Percentiles rank a stretch among this genome's conserved stretches.
These are phyloP conservation scores for Setaria viridis DNA, from an alignment of 202 grass and related monocot species.

Conservation along the genomic window DNA sequence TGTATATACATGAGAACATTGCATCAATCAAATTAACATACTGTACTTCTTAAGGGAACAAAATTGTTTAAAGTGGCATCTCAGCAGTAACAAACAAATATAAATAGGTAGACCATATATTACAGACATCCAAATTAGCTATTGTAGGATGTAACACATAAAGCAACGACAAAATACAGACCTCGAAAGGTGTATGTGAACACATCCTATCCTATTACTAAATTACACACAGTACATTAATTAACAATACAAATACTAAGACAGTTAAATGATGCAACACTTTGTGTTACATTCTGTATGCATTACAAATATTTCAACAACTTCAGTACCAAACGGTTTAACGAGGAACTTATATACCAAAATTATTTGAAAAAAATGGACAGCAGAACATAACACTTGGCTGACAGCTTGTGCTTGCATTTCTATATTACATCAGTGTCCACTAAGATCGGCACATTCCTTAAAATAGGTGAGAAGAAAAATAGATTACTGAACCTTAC, in stretches of 20 bases:
- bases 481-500: no score
- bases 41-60: not conserved
- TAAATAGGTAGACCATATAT: not conserved
- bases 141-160: not conserved
- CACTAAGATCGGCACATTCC: no score
- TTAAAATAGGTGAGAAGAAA: no score
- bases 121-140: not conserved
- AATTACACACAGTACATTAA: not conserved
- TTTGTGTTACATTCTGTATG: not conserved
- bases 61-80: not conserved
- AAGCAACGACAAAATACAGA: not conserved
- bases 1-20: not conserved
- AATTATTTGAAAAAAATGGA: no score
- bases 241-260: not conserved
- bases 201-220: not conserved
- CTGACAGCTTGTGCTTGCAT: no score
- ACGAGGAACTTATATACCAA: no score
- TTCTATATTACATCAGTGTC: no score
- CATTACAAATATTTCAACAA: no score
- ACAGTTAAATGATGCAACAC: not conserved
- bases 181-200: not conserved
- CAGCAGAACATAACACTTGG: no score
- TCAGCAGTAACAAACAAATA: no score
- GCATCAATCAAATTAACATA: not conserved
- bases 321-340: no score